Base-by-base conservation (phyloP, 2,329 filamentous ascomycete genomes). In the Ramularia endophylla region DNA sequence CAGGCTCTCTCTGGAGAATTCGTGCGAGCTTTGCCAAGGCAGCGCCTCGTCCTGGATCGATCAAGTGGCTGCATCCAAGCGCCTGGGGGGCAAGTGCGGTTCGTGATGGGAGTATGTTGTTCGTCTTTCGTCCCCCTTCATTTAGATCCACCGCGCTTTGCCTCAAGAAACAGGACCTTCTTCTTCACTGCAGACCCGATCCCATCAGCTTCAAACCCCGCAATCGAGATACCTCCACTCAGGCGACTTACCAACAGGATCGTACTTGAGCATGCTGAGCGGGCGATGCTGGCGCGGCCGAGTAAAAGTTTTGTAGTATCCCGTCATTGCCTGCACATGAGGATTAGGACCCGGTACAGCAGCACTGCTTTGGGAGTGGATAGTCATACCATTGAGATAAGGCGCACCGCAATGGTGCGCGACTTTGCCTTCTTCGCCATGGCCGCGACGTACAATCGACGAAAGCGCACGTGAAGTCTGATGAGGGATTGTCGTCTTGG, bases 241-340 rank as follows among this genome's bases (percentile, higher is more conserved):
- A 20, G 17, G 16, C 3, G n/a, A 64, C 77, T 53, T 80, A 94
- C 87, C 83, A 52, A 98, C 89, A 30, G 92, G 92, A 64, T 98
- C 92, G 69, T 98, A 98, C 74, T 98, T 98, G 57, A 98, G 73
- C 87, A 98, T 92, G 71, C 88, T 94, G 69, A 98, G 78, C 42
- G 94, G 89, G 32, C 83, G 75, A 49, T 88, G 76, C 20, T 78
- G 77, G 55, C 92, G 83, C 9, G 88, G 89, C 44, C 94, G 82
- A 55, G 83, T 76, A 66, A 94, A 81, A 40, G 87, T 94, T 67
- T 90, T 89, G 75, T 90, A 98, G 77, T 88, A 98, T 60, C 92
- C 92, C 18, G 92, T 98, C 83, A 95, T 83, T 64, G 92, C 92
- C 32, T 34, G 18, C n/a, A n/a, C n/a, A 17, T 19, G 17, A 17